Evolutionary conservation across 768 basidiomycete species (phyloP), one percentile per base, ranked within the genome.

Genomic region (Boletus edulis): DNA sequence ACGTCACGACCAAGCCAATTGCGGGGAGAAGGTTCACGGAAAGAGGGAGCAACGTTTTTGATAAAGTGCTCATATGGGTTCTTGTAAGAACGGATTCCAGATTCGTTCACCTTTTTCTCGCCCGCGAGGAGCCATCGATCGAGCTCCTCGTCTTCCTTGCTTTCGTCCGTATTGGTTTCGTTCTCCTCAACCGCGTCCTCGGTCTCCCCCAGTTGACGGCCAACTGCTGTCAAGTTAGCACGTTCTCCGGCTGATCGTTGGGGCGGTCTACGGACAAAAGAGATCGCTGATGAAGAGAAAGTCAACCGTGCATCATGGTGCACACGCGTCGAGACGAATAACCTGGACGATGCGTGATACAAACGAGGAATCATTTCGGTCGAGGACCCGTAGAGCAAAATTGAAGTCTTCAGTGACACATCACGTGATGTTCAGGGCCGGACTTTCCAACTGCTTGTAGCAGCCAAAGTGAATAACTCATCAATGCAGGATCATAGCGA

Each of bases 1-100:
- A 78, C 76, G 60, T 76, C 70, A 32, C 71, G 75, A 57, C 82
- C 81, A 10, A 92, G 74, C 84, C 86, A 91, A 52, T 85, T 83
- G 40, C 77, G 73, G 27, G 85, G 80, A 32, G 66, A 63, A 34
- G 71, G 63, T 22, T 69, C 65, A 20, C 61, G 63, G 32, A 63
- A 72, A 5, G 57, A 51, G 5, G 55, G 39, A 27, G 63, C 69
- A 8, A 64, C 52, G 8, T 41, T 56, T 57, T 56, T 58, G 37
- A 45, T n/a, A 49, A 67, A 67, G 47, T 60, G 62, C 14, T 58
- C 61, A 35, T 56, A 59, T 9, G 58, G 34, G 31, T 49, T 35
- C 43, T 61, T 62, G 55, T 56, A 42, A 40, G 61, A 47, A 40
- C 58, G 53, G 15, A 59, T 38, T 46, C 35, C 51, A 13, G 63